Conservation (phyloP, 805 yeast species). For the Schwanniomyces polymorphus region DNA sequence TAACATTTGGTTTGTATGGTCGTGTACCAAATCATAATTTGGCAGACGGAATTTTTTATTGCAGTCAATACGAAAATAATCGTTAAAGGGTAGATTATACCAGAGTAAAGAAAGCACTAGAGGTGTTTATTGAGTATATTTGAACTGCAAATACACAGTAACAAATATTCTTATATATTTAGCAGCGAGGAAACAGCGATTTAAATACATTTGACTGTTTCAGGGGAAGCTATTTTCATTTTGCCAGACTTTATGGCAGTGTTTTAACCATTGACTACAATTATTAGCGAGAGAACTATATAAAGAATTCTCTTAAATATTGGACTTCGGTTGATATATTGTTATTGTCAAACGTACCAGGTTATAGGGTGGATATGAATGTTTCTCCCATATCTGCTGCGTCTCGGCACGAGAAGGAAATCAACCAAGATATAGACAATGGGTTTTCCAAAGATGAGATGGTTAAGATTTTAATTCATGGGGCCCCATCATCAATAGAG, state of each 20-base stretch:
- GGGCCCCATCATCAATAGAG: slow-evolving; percentile 27
- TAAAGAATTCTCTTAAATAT: neutral
- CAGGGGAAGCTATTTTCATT: neutral
- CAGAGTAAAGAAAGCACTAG: neutral
- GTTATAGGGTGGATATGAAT: neutral
- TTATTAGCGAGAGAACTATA: neutral
- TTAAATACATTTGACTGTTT: neutral
- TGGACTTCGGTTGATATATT: neutral
- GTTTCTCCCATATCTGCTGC: neutral
- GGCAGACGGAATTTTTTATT: slow-evolving; percentile 9
- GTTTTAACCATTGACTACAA: neutral
- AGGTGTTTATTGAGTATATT: neutral
- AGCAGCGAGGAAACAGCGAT: neutral
- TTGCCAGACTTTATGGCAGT: neutral
- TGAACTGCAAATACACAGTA: neutral
- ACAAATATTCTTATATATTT: neutral
- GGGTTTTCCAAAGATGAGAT: slow-evolving; percentile 20
- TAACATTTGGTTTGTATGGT: slow-evolving; percentile 1
- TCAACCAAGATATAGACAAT: neutral
- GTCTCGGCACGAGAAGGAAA: neutral
- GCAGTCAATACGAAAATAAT: slow-evolving; percentile 6
- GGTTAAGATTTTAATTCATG: slow-evolving; percentile 22
- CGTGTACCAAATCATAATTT: slow-evolving; percentile 3
- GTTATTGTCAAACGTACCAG: neutral
- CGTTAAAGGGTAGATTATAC: neutral